Evolutionary conservation across 768 basidiomycete genomes (phyloP).

Genomic region (Auricularia sp.): DNA sequence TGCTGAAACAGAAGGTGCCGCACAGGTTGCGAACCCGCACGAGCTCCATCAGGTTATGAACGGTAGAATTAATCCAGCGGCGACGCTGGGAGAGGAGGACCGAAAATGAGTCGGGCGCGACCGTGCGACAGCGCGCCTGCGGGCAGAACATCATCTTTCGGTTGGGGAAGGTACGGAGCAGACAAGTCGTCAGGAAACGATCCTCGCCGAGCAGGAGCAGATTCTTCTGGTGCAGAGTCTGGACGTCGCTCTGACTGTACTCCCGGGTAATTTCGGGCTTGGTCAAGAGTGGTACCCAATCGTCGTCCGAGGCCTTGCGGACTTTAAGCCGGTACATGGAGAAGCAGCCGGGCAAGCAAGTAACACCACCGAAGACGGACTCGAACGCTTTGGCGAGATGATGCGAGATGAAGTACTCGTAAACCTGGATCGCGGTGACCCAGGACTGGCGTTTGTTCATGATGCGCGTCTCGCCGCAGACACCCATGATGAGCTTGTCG

Average conservation of each 20-base stretch:
- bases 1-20: conserved; percentile 99
- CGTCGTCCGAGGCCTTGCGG: conserved; percentile 75
- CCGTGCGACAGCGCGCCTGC: conserved; percentile 87
- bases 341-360: conserved; percentile 98
- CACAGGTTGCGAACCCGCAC: conserved; percentile 94
- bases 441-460: conserved; percentile 97
- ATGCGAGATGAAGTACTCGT: conserved; percentile 98
- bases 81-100: conserved; percentile 93
- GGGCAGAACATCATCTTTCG: conserved; percentile 99
- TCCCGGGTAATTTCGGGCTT: conserved; percentile 97
- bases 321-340: conserved; percentile 99
- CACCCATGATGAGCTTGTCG: conserved; percentile 98
- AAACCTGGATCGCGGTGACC: conserved; percentile 98
- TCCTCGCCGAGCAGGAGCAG: conserved; percentile 93
- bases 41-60: conserved; percentile 99
- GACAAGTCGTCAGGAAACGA: conserved; percentile 94
- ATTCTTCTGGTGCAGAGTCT: conserved; percentile 96
- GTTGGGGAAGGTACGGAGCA: conserved; percentile 94
- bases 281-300: conserved; percentile 95
- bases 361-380: conserved; percentile 98
- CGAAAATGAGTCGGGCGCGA: conserved; percentile 91
- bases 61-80: conserved; percentile 98
- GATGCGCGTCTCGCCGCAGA: conserved; percentile 97
- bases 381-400: conserved; percentile 98
- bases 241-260: conserved; percentile 90